phyloP scores from a whole-genome alignment of 2,329 filamentous ascomycete genomes.

The Podosphaera aphanis region DNA sequence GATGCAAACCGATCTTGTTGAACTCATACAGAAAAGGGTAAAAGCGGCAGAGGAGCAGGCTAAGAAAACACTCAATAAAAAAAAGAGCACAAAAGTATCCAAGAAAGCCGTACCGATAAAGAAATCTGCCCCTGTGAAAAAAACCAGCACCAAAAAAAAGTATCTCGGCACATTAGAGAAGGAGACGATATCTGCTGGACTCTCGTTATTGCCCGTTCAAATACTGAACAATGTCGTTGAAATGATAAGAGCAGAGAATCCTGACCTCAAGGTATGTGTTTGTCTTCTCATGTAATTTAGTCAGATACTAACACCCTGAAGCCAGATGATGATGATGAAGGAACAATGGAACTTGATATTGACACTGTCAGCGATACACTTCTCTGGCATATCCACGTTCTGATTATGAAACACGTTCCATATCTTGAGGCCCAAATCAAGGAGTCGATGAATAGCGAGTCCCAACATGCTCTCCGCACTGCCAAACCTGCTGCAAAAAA shows the following conservation, averaged over 20 bases:
- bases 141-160: conserved; percentile 15
- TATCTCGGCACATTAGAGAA: conserved; percentile 61
- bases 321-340: conserved; percentile 24
- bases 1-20: conserved; percentile 30
- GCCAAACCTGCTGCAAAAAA: conserved; percentile 21
- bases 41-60: conserved; percentile 25
- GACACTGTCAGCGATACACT: conserved; percentile 31
- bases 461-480: conserved; percentile 13
- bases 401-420: conserved; percentile 27
- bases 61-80: conserved; percentile 24
- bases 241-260: conserved; percentile 68
- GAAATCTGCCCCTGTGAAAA: conserved; percentile 21
- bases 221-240: conserved; percentile 61
- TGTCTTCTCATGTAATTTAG: background rate
- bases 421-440: conserved; percentile 19
- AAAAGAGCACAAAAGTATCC: conserved; percentile 22
- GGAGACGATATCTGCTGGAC: conserved; percentile 69
- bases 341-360: conserved; percentile 35
- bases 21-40: conserved; percentile 33
- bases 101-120: conserved; percentile 17
- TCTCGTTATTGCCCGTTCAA: conserved; percentile 55
- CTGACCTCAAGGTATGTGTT: conserved; percentile 37
- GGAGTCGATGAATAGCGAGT: conserved; percentile 8
- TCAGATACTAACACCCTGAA: conserved; percentile 9
- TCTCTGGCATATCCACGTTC: conserved; percentile 28